Evolutionary conservation across 2,329 filamentous ascomycete genomes (phyloP), one percentile per base, ranked within the genome.

Genomic region (Elsinoe arachidis): DNA sequence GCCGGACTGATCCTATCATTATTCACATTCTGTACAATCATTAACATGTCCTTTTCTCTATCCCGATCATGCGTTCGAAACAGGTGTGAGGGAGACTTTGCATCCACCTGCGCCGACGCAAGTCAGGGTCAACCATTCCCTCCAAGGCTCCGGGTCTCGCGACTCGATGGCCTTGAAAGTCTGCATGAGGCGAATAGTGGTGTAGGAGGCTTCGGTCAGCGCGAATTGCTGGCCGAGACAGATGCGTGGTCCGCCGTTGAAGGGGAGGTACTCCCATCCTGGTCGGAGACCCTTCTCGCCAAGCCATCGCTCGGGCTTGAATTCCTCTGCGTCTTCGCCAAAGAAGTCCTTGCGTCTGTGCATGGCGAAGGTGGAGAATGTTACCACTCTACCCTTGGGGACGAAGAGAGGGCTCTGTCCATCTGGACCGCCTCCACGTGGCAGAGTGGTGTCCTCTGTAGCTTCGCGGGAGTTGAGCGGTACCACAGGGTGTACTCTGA

Each of bases 381-480:
- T 76, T 60, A 93, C 75, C 5, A 79, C 70, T 1, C 83, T 83
- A 65, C 85, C 82, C 68, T 87, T 85, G 58, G 80, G 79, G 7
- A 90, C 72, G 58, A 83, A 81, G 1, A 92, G 67, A 0, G 86
- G 87, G 43, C 77, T 72, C 1, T 72, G 69, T 37, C 76, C 76
- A 60, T 80, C 76, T 2, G 72, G 67, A 0, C 78, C 78, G 15
- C 78, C 78, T n/a, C 78, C 89, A 15, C 76, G 75, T 0, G 89
- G 89, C 1, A 95, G 79, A 0, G 83, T 87, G 1, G 88, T 91
- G 73, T 91, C 86, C 59, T 76, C 78, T 11, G 89, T 77, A 11
- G 88, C 81, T 33, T 85, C 74, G 61, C 90, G 85, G 54, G 89
- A 80, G 72, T 93, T 93, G 75, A 87, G 87, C 1, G 89, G 88